Evolutionary conservation across 495 filamentous ascomycete species (phyloP).

Genomic region (Usnea hakonensis): DNA sequence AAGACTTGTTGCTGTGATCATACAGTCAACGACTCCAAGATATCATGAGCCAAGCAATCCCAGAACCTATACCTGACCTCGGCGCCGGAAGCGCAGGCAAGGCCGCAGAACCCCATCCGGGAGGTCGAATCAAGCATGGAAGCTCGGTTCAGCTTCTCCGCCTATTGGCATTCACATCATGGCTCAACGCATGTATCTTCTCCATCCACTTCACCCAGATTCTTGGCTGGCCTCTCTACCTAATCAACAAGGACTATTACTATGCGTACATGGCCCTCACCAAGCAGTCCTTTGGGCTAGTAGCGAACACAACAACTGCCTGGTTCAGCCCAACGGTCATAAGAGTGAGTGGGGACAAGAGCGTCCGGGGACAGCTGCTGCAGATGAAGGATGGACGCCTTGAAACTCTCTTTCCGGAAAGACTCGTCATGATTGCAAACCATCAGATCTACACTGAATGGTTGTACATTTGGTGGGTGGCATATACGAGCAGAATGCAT

Average conservation of each 20-base stretch:
- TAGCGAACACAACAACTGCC: conserved; percentile 52
- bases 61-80: conserved; percentile 22
- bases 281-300: conserved; percentile 55
- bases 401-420: conserved; percentile 50
- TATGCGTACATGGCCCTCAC: conserved; percentile 60
- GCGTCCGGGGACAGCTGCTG: conserved; percentile 50
- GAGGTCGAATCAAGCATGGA: conserved; percentile 61
- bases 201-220: conserved; percentile 48
- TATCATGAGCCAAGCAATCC: conserved; percentile 7
- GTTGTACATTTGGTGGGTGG: conserved; percentile 66
- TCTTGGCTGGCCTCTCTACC: conserved; percentile 51
- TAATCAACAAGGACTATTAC: conserved; percentile 51
- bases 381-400: conserved; percentile 47
- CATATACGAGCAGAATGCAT: conserved; percentile 57
- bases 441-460: conserved; percentile 68
- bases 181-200: conserved; percentile 53
- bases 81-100: conserved; percentile 23
- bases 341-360: conserved; percentile 54
- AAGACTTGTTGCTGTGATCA: not conserved
- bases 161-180: conserved; percentile 53
- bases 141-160: conserved; percentile 56
- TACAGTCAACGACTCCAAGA: not conserved
- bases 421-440: conserved; percentile 57
- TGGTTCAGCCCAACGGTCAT: conserved; percentile 55
- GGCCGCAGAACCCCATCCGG: conserved; percentile 48